These are phyloP conservation scores for Scheffersomyces spartinae DNA, from an alignment of 805 yeast species.

Conservation along the genomic window DNA sequence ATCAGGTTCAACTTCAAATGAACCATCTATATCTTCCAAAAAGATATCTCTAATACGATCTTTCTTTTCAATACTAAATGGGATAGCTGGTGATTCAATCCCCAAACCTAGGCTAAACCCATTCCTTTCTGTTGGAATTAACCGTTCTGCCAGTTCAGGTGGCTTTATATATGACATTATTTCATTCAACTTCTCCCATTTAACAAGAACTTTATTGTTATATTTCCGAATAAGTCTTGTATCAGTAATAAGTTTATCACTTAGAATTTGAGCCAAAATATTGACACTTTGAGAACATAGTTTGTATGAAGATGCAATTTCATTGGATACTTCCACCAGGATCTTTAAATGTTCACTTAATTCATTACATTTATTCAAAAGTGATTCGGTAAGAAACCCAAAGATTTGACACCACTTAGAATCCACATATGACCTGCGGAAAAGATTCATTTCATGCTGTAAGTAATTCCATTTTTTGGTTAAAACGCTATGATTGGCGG, in stretches of 20 bases:
- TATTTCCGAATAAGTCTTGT: constrained; percentile 8
- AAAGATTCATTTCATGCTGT: constrained; percentile 6
- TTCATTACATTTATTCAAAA: constrained; percentile 8
- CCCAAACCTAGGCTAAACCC: constrained; percentile 23
- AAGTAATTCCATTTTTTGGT: constrained; percentile 12
- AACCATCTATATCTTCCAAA: too few species aligned
- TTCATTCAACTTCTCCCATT: constrained; percentile 14
- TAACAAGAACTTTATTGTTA: constrained; percentile 14
- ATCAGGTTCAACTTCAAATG: too few species aligned
- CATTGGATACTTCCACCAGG: constrained; percentile 8
- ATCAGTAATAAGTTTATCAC: constrained; percentile 13
- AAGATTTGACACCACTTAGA: constrained; percentile 19
- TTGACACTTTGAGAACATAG: constrained; percentile 24
- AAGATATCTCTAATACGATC: constrained; percentile 18
- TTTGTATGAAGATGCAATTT: constrained; percentile 15
- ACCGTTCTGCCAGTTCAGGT: constrained; percentile 1
- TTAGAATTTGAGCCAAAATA: too few species aligned
- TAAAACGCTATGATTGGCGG: constrained; percentile 6
- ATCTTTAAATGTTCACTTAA: constrained; percentile 4
- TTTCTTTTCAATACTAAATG: constrained; percentile 19
- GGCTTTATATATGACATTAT: constrained; percentile 2
- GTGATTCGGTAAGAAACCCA: constrained; percentile 12
- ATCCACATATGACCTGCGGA: constrained; percentile 13
- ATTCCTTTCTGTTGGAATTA: constrained; percentile 1
- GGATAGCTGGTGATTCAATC: constrained; percentile 14